These are phyloP conservation scores for Collybiopsis confluens DNA, from an alignment of 768 basidiomycete species.

Conservation along the genomic window DNA sequence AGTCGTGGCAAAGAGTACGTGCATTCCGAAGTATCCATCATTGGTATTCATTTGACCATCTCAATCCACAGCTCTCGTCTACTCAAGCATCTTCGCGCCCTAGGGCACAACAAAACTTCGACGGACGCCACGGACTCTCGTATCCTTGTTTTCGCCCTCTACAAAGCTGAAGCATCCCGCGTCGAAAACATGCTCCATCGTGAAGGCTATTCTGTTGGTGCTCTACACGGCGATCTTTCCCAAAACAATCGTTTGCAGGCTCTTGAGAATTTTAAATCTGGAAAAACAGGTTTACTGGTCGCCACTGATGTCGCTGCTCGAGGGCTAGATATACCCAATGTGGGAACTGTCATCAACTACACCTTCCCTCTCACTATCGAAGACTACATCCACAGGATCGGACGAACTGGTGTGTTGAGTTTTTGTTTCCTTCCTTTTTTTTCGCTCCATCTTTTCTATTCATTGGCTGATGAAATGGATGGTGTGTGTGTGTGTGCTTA, in stretches of 20 bases:
- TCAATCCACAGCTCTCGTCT: slow-evolving; percentile 49
- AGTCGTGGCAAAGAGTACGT: slow-evolving; percentile 81
- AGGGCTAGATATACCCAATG: slow-evolving; percentile 95
- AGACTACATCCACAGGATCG: slow-evolving; percentile 88
- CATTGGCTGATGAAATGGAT: no score
- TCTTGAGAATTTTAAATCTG: slow-evolving; percentile 73
- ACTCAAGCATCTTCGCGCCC: slow-evolving; percentile 45
- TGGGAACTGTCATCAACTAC: slow-evolving; percentile 91
- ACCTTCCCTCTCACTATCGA: slow-evolving; percentile 97
- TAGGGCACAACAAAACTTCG: slow-evolving; percentile 60
- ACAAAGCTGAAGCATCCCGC: slow-evolving; percentile 96
- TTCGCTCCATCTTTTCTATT: no score
- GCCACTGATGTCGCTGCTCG: slow-evolving; percentile 98
- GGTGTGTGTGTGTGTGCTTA: no score
- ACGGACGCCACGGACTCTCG: slow-evolving; percentile 49
- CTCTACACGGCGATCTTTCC: slow-evolving; percentile 88
- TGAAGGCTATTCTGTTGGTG: slow-evolving; percentile 73
- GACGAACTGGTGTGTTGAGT: slow-evolving; percentile 78
- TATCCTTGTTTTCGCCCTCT: slow-evolving; percentile 89
- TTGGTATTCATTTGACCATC: not conserved
- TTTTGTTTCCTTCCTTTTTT: no score
- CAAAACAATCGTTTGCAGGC: slow-evolving; percentile 83
- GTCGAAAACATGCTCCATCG: slow-evolving; percentile 74
- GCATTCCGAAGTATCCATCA: no score
- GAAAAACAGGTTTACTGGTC: slow-evolving; percentile 76